phyloP scores from a whole-genome alignment of 257 asterid species.

The Solanum gandarillasii region DNA sequence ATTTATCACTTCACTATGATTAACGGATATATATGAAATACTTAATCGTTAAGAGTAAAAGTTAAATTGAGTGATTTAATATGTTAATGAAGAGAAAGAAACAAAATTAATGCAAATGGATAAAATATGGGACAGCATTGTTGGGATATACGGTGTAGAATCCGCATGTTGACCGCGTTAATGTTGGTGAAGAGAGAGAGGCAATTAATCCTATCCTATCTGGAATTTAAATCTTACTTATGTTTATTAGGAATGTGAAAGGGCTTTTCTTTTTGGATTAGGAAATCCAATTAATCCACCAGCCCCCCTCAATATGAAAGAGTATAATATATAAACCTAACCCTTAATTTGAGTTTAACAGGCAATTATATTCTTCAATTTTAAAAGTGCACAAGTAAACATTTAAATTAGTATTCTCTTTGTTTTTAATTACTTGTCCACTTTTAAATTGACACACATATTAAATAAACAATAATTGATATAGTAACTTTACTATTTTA shows the following conservation, averaged over 20 bases:
- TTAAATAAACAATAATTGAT: no score
- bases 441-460: no score
- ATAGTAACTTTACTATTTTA: no score
- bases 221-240: neutral
- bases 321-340: neutral
- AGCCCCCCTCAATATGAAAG: neutral
- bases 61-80: neutral
- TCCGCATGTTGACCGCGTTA: neutral
- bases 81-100: neutral
- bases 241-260: neutral
- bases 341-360: no score
- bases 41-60: neutral
- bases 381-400: no score
- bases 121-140: neutral
- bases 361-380: no score
- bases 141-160: neutral
- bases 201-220: neutral
- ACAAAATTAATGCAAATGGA: neutral
- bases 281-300: neutral
- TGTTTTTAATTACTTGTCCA: no score
- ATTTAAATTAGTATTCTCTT: no score
- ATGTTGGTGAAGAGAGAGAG: neutral
- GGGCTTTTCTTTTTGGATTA: neutral
- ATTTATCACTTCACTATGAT: neutral
- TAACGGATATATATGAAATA: neutral